Evolutionary conservation across 768 basidiomycete genomes (phyloP), one percentile per base, ranked within the genome.

Genomic region (Serendipita vermifera): DNA sequence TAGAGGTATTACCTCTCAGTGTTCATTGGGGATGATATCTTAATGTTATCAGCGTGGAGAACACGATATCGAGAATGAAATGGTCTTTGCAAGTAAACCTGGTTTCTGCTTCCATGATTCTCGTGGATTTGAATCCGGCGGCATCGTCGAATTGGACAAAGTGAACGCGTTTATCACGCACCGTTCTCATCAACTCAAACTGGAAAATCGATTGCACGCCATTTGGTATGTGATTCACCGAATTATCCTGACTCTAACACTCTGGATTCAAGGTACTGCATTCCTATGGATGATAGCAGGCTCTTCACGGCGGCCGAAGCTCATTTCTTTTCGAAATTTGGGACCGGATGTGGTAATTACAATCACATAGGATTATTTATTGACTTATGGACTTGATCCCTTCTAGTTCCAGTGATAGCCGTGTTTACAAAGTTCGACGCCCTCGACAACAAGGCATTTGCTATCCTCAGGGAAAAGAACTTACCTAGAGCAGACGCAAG

Each of bases 51-150:
- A 68, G 70, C 67, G 70, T 33, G 72, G 71, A 29, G 38, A 55
- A 3, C 71, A 72, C 60, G 59, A 73, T 54, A 67, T 72, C 26
- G 55, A 66, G 43, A 55, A 61, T 31, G 59, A 64, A 55, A 64
- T 70, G 36, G 58, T 63, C 4, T 73, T 69, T 58, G 41, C 38
- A 24, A 69, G 63, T 60, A 69, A 69, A 29, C 61, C 58, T 3
- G 46, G 60, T 2, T 73, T 71, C 59, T 64, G 73, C 20, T 73
- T 74, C 56, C 73, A 74, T 35, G 72, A 74, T 56, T 74, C 73
- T 17, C 57, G 64, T 41, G 73, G 72, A 3, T 71, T 74, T 51
- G 71, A 73, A 61, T 57, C 69, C 17, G 72, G 72, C 3, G 60
- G 59, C 2, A 60, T 22, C 0, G 57, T 60, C 2, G 68, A 73